Percentiles rank a stretch among this genome's conserved stretches.
phyloP scores from a whole-genome alignment of 805 yeast species.

The Candida boidinii region DNA sequence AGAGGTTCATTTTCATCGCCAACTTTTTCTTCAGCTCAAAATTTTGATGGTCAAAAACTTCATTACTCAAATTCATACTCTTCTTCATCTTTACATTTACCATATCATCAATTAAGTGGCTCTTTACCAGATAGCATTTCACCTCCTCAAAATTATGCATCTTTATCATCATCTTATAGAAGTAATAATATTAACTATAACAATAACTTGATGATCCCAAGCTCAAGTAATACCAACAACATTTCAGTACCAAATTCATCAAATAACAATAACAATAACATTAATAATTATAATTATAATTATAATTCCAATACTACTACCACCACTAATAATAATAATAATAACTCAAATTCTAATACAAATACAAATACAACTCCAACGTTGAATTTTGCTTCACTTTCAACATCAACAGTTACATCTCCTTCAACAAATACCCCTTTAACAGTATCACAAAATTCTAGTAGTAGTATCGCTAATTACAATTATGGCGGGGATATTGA shows the following conservation, averaged over 20 bases:
- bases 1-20: slow-evolving; percentile 14
- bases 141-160: too few species aligned
- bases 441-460: too few species aligned
- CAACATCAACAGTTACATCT: not conserved
- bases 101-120: slow-evolving; percentile 17
- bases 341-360: not conserved
- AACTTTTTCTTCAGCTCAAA: slow-evolving; percentile 5
- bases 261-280: too few species aligned
- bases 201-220: too few species aligned
- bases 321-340: not conserved
- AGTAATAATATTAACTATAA: too few species aligned
- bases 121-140: slow-evolving; percentile 17
- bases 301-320: slow-evolving; percentile 1
- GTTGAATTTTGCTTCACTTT: not conserved
- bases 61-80: slow-evolving; percentile 11
- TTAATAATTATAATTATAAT: not conserved
- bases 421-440: not conserved
- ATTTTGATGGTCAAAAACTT: slow-evolving; percentile 2
- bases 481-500: not conserved
- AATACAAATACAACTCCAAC: not conserved
- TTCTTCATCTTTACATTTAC: slow-evolving; percentile 12
- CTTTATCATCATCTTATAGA: too few species aligned
- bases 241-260: too few species aligned
- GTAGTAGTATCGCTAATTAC: too few species aligned
- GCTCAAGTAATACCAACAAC: too few species aligned